phyloP scores from a whole-genome alignment of 2,329 filamentous ascomycete genomes.

The Arthroderma sp. region DNA sequence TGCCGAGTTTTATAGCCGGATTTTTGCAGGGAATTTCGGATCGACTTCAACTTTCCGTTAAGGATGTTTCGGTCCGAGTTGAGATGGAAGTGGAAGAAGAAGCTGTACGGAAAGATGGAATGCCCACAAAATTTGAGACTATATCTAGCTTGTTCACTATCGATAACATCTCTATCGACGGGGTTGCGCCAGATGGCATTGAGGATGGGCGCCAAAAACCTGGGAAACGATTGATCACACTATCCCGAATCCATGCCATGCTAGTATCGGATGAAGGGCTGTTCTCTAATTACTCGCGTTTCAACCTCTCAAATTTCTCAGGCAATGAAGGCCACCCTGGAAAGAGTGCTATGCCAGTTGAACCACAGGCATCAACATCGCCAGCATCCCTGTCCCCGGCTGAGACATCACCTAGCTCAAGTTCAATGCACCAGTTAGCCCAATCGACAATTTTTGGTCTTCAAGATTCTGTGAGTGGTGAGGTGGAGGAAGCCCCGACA shows the following conservation, averaged over 20 bases:
- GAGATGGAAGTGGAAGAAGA: slow-evolving; percentile 35
- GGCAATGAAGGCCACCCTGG: slow-evolving; percentile 14
- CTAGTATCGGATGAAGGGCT: slow-evolving; percentile 36
- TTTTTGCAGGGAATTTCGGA: slow-evolving; percentile 47
- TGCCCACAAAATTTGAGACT: slow-evolving; percentile 24
- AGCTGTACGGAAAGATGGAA: slow-evolving; percentile 21
- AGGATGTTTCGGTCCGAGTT: slow-evolving; percentile 40
- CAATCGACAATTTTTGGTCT: slow-evolving; percentile 27
- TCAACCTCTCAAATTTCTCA: slow-evolving; percentile 18
- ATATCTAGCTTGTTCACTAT: slow-evolving; percentile 24
- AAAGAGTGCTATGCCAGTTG: slow-evolving; percentile 14
- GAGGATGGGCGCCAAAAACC: slow-evolving; percentile 17
- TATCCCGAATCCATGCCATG: slow-evolving; percentile 33
- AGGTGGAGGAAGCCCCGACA: no score
- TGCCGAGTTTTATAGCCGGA: slow-evolving; percentile 47
- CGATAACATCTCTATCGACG: slow-evolving; percentile 22
- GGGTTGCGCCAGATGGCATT: slow-evolving; percentile 14
- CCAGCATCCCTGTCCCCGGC: slow-evolving; percentile 15
- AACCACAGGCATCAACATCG: slow-evolving; percentile 18
- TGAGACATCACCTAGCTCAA: slow-evolving; percentile 16
- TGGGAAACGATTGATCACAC: slow-evolving; percentile 32
- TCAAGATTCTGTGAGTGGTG: background rate
- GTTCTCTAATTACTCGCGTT: slow-evolving; percentile 34
- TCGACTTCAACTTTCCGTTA: slow-evolving; percentile 41
- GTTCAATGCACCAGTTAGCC: slow-evolving; percentile 21